These are phyloP conservation scores for Elaeagnus macrophylla DNA, from an alignment of 306 rosid species.

Conservation along the genomic window DNA sequence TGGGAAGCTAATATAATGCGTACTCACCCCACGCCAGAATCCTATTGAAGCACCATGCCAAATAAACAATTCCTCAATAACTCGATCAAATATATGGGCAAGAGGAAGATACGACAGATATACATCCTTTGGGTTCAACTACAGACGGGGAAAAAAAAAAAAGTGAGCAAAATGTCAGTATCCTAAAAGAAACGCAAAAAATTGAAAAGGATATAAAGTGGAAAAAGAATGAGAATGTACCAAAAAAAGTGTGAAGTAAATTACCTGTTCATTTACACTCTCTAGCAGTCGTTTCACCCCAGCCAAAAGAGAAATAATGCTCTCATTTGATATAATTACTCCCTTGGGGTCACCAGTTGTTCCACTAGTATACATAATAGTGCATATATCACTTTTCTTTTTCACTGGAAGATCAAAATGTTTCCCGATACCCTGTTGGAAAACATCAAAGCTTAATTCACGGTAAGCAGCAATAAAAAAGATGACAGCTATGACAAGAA, in stretches of 20 bases:
- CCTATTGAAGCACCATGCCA: slow-evolving; percentile 86
- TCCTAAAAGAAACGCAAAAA: not conserved
- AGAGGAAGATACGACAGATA: slow-evolving; percentile 94
- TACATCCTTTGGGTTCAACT: slow-evolving; percentile 63
- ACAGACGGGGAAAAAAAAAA: slow-evolving; percentile 20
- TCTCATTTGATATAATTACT: slow-evolving; percentile 73
- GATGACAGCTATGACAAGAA: not conserved
- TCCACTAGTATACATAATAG: slow-evolving; percentile 97
- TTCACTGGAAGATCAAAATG: slow-evolving; percentile 71
- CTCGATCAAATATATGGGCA: slow-evolving; percentile 88
- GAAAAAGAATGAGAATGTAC: not conserved
- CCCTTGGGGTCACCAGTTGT: slow-evolving; percentile 99
- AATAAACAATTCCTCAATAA: slow-evolving; percentile 87
- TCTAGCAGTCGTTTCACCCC: slow-evolving; percentile 60
- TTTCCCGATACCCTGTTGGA: slow-evolving; percentile 53
- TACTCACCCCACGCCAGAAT: slow-evolving; percentile 97
- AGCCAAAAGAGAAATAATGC: slow-evolving; percentile 68
- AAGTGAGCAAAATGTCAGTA: slow-evolving; percentile 20
- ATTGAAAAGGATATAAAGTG: not conserved
- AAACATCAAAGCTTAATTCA: slow-evolving; percentile 19
- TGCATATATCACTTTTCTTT: slow-evolving; percentile 66
- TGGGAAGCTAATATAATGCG: slow-evolving; percentile 3
- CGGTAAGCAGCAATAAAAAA: not conserved
- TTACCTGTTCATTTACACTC: slow-evolving; percentile 56
- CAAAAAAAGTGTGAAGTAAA: slow-evolving; percentile 14